phyloP scores from a whole-genome alignment of 768 basidiomycete genomes.

The Mycena latifolia region DNA sequence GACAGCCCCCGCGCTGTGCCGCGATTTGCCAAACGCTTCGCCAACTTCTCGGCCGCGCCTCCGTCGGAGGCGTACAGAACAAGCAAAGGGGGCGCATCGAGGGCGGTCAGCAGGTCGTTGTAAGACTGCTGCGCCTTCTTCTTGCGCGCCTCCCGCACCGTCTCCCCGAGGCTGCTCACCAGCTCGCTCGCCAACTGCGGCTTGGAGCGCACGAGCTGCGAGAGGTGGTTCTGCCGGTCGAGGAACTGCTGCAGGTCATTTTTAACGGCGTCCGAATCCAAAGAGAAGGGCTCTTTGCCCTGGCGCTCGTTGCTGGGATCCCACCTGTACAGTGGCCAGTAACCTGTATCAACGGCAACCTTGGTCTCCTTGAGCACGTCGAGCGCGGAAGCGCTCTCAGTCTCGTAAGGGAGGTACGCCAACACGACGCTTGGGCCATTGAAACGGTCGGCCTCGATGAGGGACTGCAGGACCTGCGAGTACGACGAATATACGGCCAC shows the following conservation, averaged over 20 bases:
- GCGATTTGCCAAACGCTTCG: conserved; percentile 86
- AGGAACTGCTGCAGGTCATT: conserved; percentile 94
- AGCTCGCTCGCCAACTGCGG: conserved; percentile 87
- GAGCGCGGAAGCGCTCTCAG: conserved; percentile 82
- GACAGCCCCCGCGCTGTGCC: conserved; percentile 89
- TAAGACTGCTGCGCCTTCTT: conserved; percentile 87
- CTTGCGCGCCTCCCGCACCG: conserved; percentile 85
- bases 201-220: conserved; percentile 87
- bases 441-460: conserved; percentile 92
- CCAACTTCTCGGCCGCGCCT: conserved; percentile 95
- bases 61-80: conserved; percentile 97
- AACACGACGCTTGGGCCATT: conserved; percentile 92
- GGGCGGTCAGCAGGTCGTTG: conserved; percentile 81
- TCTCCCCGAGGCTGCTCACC: conserved; percentile 87
- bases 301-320: conserved; percentile 85
- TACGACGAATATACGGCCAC: conserved; percentile 97
- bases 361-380: conserved; percentile 98
- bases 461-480: conserved; percentile 90
- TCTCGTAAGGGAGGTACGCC: conserved; percentile 92
- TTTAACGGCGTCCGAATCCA: conserved; percentile 96
- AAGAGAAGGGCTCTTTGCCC: conserved; percentile 87
- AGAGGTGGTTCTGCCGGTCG: conserved; percentile 96
- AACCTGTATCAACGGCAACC: conserved; percentile 93
- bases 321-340: conserved; percentile 99
- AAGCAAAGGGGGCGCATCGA: conserved; percentile 91